A percentile compares a stretch with the other conserved stretches of the same genome.
Evolutionary conservation across 176 grass and related monocot species (phyloP).

Genomic region (Oryza meridionalis): DNA sequence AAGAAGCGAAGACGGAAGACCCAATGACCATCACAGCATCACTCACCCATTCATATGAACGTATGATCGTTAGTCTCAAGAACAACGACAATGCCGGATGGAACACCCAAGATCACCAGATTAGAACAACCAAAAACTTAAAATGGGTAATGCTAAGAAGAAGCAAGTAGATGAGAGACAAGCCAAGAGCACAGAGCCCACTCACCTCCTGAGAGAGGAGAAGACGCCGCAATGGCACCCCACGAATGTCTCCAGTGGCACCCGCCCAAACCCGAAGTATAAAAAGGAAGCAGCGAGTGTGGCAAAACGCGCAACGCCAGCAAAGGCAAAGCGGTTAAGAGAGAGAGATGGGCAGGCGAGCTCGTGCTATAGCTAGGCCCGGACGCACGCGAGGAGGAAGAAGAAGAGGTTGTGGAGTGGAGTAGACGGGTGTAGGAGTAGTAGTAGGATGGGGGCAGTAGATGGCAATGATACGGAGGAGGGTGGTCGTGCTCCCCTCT

Average conservation of each 20-base stretch:
- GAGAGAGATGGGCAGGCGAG: not conserved
- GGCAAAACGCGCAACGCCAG: slow-evolving; percentile 35
- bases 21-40: not conserved
- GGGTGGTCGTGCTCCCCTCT: not conserved
- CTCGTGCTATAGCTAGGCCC: slow-evolving; percentile 8
- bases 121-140: not conserved
- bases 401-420: not conserved
- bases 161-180: not conserved
- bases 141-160: not conserved
- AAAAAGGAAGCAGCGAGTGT: slow-evolving; percentile 24
- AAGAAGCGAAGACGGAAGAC: not conserved
- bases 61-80: not conserved
- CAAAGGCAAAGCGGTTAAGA: slow-evolving; percentile 24
- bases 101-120: not conserved
- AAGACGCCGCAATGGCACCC: not conserved
- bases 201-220: slow-evolving; percentile 18
- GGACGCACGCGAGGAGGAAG: slow-evolving; percentile 45
- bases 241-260: not conserved
- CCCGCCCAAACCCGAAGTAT: not conserved
- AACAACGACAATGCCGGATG: slow-evolving; percentile 21
- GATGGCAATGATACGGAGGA: slow-evolving; percentile 32
- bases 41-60: not conserved
- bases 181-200: slow-evolving; percentile 8
- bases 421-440: not conserved
- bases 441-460: slow-evolving; percentile 13